Conservation (phyloP, 164 flowering plant species). For the Piper longum region DNA sequence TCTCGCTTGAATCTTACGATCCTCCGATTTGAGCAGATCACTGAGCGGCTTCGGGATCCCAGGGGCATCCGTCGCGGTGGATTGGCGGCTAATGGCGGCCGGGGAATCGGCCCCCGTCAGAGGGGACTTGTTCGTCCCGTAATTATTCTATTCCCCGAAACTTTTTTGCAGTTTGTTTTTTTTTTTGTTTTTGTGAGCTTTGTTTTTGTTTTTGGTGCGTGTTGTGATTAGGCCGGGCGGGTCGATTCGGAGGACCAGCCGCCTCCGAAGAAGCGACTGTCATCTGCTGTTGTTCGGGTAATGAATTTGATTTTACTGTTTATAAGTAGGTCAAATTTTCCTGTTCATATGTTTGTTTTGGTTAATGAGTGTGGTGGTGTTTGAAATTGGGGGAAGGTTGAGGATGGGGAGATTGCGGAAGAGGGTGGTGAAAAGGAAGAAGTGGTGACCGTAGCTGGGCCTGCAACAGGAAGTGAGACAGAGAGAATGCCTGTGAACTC, state of each 20-base stretch:
- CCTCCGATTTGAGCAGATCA: conserved; percentile 31
- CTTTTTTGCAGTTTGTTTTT: background rate
- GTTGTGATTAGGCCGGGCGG: conserved; percentile 42
- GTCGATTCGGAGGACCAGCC: conserved; percentile 56
- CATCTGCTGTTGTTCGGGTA: conserved; percentile 93
- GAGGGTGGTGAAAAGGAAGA: conserved; percentile 25
- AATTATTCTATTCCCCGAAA: conserved; percentile 2
- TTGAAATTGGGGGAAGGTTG: conserved; percentile 26
- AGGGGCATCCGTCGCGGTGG: conserved; percentile 79
- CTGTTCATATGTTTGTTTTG: background rate
- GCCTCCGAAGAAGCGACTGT: conserved; percentile 61
- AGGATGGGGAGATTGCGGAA: conserved; percentile 62
- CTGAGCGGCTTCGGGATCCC: conserved; percentile 86
- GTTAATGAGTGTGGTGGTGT: background rate
- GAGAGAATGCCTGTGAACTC: conserved; percentile 16
- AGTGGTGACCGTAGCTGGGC: conserved; percentile 5
- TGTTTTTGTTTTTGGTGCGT: conserved; percentile 1
- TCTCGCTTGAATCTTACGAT: background rate
- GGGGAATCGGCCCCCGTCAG: conserved; percentile 38
- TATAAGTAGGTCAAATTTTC: background rate
- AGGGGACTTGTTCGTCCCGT: conserved; percentile 62
- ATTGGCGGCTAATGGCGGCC: conserved; percentile 29
- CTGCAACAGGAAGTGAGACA: conserved; percentile 9
- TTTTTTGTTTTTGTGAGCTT: background rate
- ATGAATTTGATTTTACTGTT: background rate